Percentiles rank a stretch among this genome's conserved stretches.
Evolutionary conservation across 179 eudicot species (phyloP).

Genomic region (Beta lomatogona): DNA sequence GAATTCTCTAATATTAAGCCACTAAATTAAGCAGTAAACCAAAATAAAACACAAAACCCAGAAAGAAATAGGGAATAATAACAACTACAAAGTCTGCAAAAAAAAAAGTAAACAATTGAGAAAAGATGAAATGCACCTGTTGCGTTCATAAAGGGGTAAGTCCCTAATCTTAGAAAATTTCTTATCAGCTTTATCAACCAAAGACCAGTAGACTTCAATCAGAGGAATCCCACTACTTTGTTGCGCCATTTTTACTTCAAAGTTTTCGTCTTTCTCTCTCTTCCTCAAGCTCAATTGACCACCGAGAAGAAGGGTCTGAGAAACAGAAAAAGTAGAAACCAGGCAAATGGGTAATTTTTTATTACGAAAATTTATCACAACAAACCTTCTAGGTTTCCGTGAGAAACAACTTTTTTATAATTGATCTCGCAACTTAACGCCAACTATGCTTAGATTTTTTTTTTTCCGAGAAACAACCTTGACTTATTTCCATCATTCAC

Average conservation of each 20-base stretch:
- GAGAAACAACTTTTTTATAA: too few relatives aligned
- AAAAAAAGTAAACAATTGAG: background rate
- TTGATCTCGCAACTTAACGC: too few relatives aligned
- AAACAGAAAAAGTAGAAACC: background rate
- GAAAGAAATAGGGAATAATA: background rate
- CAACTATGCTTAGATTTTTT: too few relatives aligned
- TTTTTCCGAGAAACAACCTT: too few relatives aligned
- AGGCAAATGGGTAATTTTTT: slow-evolving; percentile 12
- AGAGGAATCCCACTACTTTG: slow-evolving; percentile 53
- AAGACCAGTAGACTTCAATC: slow-evolving; percentile 74
- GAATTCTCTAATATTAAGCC: background rate
- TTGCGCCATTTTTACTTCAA: slow-evolving; percentile 32
- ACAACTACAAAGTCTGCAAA: slow-evolving; percentile 2
- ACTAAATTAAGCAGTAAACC: background rate
- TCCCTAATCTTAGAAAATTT: slow-evolving; percentile 88
- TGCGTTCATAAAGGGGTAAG: slow-evolving; percentile 75
- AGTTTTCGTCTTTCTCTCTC: background rate
- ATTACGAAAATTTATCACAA: background rate
- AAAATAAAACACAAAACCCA: slow-evolving; percentile 21
- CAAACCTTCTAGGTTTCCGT: too few relatives aligned
- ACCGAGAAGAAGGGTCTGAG: background rate
- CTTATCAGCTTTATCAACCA: slow-evolving; percentile 82
- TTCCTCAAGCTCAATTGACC: slow-evolving; percentile 4
- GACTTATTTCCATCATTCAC: too few relatives aligned
- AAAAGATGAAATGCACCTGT: slow-evolving; percentile 39